Conservation (phyloP, 768 basidiomycete species). For the Mycena maculata region DNA sequence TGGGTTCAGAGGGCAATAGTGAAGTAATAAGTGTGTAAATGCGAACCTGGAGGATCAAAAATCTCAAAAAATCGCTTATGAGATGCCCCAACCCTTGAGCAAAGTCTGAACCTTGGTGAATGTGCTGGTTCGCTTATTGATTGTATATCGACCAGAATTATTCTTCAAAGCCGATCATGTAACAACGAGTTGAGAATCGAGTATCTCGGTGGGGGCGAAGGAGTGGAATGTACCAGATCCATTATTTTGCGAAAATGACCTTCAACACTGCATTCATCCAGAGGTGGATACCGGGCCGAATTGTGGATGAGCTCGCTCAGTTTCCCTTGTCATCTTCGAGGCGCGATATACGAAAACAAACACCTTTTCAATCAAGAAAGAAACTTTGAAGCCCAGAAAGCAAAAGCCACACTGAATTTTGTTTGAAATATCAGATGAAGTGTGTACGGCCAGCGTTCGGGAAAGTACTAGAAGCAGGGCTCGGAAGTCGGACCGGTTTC, state of each 20-base stretch:
- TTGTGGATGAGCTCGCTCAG: constrained; percentile 97
- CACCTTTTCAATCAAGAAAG: too few relatives aligned
- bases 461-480: too few relatives aligned
- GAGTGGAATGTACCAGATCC: constrained; percentile 73
- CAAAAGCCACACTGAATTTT: too few relatives aligned
- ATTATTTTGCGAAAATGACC: constrained; percentile 96
- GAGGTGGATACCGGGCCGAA: constrained; percentile 85
- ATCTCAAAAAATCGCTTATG: constrained; percentile 99
- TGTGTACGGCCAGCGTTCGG: too few relatives aligned
- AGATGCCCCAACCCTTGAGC: constrained; percentile 91
- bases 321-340: constrained; percentile 96
- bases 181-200: constrained; percentile 81
- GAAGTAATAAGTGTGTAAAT: not conserved
- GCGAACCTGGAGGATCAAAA: constrained; percentile 89
- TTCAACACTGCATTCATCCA: constrained; percentile 93
- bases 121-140: constrained; percentile 80
- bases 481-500: too few relatives aligned
- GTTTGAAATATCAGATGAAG: too few relatives aligned
- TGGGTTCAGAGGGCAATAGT: constrained; percentile 13
- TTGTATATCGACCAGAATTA: constrained; percentile 91
- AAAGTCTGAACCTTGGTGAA: constrained; percentile 92
- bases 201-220: not conserved
- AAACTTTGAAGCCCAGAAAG: too few relatives aligned
- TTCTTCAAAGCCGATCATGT: constrained; percentile 89
- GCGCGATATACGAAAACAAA: constrained; percentile 99